phyloP scores from a whole-genome alignment of 2,329 filamentous ascomycete species.

The Teratosphaeria pseudoeucalypti region DNA sequence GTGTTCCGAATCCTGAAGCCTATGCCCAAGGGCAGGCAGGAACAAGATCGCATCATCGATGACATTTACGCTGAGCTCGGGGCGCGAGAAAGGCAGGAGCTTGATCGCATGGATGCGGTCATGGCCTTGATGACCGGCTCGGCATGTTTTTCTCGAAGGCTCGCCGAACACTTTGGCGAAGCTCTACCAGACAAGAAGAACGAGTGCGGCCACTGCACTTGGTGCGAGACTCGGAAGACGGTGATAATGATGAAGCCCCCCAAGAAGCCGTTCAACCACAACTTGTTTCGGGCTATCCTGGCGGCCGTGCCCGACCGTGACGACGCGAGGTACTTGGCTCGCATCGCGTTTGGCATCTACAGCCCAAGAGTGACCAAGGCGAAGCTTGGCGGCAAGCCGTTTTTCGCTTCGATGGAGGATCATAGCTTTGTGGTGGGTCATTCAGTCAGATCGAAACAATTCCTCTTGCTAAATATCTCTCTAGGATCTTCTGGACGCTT shows the following conservation, averaged over 20 bases:
- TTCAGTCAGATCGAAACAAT: background rate
- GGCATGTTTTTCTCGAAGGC: conserved; percentile 41
- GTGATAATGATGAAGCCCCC: background rate
- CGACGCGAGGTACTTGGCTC: conserved; percentile 49
- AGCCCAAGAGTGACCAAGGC: conserved; percentile 45
- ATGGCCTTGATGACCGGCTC: conserved; percentile 43
- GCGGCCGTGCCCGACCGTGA: conserved; percentile 38
- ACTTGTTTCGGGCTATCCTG: conserved; percentile 30
- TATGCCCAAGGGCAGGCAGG: conserved; percentile 34
- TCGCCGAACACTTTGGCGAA: background rate
- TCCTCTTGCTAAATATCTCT: background rate
- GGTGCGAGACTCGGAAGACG: background rate
- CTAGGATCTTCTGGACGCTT: background rate
- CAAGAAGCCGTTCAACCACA: background rate
- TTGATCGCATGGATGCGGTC: conserved; percentile 42
- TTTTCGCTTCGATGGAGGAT: background rate
- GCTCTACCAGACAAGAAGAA: background rate
- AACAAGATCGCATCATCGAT: conserved; percentile 37
- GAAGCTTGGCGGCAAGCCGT: conserved; percentile 19
- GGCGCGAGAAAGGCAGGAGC: conserved; percentile 43
- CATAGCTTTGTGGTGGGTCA: background rate
- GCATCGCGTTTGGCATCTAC: conserved; percentile 52
- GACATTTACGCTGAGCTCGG: conserved; percentile 43
- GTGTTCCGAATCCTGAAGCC: conserved; percentile 42
- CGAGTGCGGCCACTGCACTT: background rate